These are phyloP conservation scores for Penicillium cosmopolitanum DNA, from an alignment of 495 filamentous ascomycete genomes.

Conservation along the genomic window DNA sequence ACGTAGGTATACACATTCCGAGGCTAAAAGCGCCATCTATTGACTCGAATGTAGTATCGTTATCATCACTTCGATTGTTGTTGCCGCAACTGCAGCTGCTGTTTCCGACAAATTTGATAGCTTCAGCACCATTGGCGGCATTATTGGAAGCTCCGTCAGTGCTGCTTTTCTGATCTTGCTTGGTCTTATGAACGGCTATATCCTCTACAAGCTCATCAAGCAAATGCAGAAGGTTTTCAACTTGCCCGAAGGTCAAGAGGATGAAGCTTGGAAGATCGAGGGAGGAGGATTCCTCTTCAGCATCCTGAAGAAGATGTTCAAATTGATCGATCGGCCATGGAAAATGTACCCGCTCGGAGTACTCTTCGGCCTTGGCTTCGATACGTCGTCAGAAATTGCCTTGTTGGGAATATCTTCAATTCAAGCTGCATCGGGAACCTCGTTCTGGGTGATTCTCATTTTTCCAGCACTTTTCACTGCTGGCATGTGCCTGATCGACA, in stretches of 20 bases:
- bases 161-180: slow-evolving; percentile 81
- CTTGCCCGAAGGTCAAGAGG: slow-evolving; percentile 53
- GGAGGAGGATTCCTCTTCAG: slow-evolving; percentile 74
- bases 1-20: slow-evolving; percentile 51
- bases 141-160: slow-evolving; percentile 79
- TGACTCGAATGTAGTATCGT: slow-evolving; percentile 63
- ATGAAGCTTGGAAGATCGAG: slow-evolving; percentile 68
- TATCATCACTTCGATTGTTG: slow-evolving; percentile 85
- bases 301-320: slow-evolving; percentile 77
- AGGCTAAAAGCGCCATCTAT: not conserved
- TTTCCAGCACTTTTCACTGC: slow-evolving; percentile 91
- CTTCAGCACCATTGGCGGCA: slow-evolving; percentile 81
- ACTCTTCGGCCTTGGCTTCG: slow-evolving; percentile 92
- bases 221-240: slow-evolving; percentile 65
- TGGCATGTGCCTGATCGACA: slow-evolving; percentile 91
- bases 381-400: slow-evolving; percentile 93
- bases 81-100: slow-evolving; percentile 85
- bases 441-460: slow-evolving; percentile 92
- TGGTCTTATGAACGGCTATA: slow-evolving; percentile 83
- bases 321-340: slow-evolving; percentile 87
- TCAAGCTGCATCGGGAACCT: slow-evolving; percentile 80
- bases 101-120: slow-evolving; percentile 76
- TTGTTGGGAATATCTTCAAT: slow-evolving; percentile 87
- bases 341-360: slow-evolving; percentile 95
- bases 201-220: slow-evolving; percentile 72